These are phyloP conservation scores for Triangularia setosa DNA, from an alignment of 2,329 filamentous ascomycete genomes.

Conservation along the genomic window DNA sequence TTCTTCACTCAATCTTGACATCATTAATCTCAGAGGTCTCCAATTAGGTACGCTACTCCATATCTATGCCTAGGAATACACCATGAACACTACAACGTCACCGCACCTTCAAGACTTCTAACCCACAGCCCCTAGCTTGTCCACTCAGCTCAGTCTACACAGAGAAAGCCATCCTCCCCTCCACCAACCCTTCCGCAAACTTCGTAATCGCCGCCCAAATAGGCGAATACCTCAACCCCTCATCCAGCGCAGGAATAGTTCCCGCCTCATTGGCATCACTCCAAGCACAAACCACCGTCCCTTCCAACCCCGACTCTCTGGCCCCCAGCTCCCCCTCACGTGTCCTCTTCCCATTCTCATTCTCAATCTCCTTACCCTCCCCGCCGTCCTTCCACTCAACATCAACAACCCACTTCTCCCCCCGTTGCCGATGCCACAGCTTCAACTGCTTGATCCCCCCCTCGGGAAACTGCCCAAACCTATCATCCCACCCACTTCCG, in stretches of 20 bases:
- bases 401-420: conserved; percentile 70
- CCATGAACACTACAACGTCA: neutral
- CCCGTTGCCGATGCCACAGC: conserved; percentile 81
- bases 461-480: conserved; percentile 61
- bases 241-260: conserved; percentile 78
- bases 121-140: neutral
- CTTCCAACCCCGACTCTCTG: conserved; percentile 48
- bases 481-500: conserved; percentile 54
- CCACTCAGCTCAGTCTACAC: conserved; percentile 15
- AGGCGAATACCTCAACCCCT: conserved; percentile 71
- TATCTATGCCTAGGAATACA: neutral
- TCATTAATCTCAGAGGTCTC: neutral
- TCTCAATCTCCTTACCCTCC: too few relatives aligned
- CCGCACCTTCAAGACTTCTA: too few relatives aligned
- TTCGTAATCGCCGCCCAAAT: conserved; percentile 78
- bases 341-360: neutral
- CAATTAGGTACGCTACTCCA: neutral
- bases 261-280: conserved; percentile 73
- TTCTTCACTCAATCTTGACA: too few relatives aligned
- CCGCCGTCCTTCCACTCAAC: conserved; percentile 54
- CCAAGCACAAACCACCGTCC: conserved; percentile 76
- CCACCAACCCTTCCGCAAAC: conserved; percentile 71
- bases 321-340: conserved; percentile 30
- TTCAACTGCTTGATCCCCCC: conserved; percentile 42
- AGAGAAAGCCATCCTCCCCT: conserved; percentile 68